phyloP scores from a whole-genome alignment of 1,139 yeast genomes.

The Komagataea norvegica region DNA sequence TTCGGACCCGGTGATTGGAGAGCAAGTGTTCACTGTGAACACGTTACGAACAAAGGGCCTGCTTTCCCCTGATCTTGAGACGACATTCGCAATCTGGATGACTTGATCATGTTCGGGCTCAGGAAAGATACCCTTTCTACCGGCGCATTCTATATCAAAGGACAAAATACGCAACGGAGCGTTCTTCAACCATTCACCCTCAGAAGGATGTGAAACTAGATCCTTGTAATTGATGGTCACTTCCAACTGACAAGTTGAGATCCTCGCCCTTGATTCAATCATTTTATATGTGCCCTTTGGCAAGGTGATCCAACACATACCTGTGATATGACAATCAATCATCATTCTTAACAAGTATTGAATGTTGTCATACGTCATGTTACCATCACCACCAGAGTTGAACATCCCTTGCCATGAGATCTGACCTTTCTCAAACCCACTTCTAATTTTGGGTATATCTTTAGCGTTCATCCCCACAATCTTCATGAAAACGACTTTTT shows the following conservation, averaged over 20 bases:
- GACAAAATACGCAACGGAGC: conserved; percentile 93
- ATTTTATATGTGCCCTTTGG: conserved; percentile 67
- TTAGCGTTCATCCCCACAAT: conserved; percentile 62
- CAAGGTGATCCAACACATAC: conserved; percentile 96
- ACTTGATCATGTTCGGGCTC: conserved; percentile 93
- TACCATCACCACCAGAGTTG: conserved; percentile 45
- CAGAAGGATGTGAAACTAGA: conserved; percentile 75
- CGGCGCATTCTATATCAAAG: conserved; percentile 98
- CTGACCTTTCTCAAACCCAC: conserved; percentile 82
- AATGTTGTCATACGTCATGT: conserved; percentile 83
- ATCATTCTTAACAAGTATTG: conserved; percentile 80
- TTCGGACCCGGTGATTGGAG: conserved; percentile 92
- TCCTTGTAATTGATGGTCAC: conserved; percentile 64
- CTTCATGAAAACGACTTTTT: conserved; percentile 75
- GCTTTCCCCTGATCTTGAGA: conserved; percentile 74
- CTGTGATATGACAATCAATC: conserved; percentile 89
- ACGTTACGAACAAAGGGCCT: conserved; percentile 92
- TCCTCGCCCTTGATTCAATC: conserved; percentile 35
- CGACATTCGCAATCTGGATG: conserved; percentile 95
- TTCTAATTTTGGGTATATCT: conserved; percentile 61
- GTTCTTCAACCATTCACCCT: conserved; percentile 89
- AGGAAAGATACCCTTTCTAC: conserved; percentile 94
- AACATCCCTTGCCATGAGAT: conserved; percentile 60
- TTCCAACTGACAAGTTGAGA: conserved; percentile 85
- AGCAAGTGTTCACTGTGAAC: conserved; percentile 85